phyloP scores from a whole-genome alignment of 768 basidiomycete genomes.

The Paxillus rubicundulus region DNA sequence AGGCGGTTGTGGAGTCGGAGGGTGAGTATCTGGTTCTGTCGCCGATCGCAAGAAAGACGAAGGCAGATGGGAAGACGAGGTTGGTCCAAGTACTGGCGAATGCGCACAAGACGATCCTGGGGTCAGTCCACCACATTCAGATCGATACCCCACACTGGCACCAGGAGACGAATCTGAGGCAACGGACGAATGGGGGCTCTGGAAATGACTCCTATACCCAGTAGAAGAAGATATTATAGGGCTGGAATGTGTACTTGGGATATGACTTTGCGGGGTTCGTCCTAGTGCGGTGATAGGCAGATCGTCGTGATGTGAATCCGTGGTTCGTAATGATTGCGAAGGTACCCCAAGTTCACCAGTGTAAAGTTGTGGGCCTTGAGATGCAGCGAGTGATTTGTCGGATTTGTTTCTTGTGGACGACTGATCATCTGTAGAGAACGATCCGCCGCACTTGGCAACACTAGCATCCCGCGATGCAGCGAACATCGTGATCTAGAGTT shows the following conservation, averaged over 20 bases:
- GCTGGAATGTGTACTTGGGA: slow-evolving; percentile 22
- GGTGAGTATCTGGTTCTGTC: slow-evolving; percentile 18
- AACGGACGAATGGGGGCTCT: slow-evolving; percentile 20
- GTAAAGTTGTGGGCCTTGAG: slow-evolving; percentile 5
- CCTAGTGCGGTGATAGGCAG: slow-evolving; percentile 1
- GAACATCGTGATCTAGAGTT: slow-evolving; percentile 18
- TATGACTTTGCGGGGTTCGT: neutral
- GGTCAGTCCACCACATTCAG: slow-evolving; percentile 15
- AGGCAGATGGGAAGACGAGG: slow-evolving; percentile 15
- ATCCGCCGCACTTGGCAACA: slow-evolving; percentile 14
- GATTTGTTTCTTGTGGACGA: slow-evolving; percentile 3
- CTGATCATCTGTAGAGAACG: slow-evolving; percentile 18
- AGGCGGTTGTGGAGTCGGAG: slow-evolving; percentile 2
- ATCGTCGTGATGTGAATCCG: slow-evolving; percentile 11
- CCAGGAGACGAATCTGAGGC: slow-evolving; percentile 23
- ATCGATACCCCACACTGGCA: slow-evolving; percentile 10
- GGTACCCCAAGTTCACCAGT: slow-evolving; percentile 13
- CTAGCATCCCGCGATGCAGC: neutral
- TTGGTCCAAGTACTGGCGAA: slow-evolving; percentile 15
- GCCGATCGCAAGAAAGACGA: slow-evolving; percentile 16
- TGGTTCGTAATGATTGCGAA: slow-evolving; percentile 17
- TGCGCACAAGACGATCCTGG: slow-evolving; percentile 1
- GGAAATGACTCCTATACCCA: slow-evolving; percentile 17
- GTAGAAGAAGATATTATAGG: slow-evolving; percentile 28
- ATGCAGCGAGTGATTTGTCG: slow-evolving; percentile 8